A percentile compares a stretch with the other conserved stretches of the same genome.
Conservation (phyloP, 2,329 filamentous ascomycete genomes). For the Phyllosticta paracitricarpa region DNA sequence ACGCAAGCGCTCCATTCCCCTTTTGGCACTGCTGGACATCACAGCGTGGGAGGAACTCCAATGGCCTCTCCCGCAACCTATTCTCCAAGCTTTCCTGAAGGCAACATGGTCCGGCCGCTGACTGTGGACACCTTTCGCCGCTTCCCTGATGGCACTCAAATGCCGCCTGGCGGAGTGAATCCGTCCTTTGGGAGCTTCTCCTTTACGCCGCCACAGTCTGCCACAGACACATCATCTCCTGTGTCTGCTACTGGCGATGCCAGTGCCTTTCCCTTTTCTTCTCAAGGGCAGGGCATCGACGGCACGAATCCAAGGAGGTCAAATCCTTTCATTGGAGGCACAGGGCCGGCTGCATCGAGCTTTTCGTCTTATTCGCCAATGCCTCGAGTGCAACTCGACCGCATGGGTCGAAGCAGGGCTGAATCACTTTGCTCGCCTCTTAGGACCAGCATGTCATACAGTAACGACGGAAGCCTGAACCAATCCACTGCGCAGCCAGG, state of each 20-base stretch:
- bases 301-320: slow-evolving; percentile 28
- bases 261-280: slow-evolving; percentile 31
- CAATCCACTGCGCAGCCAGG: background rate
- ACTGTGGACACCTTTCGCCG: slow-evolving; percentile 59
- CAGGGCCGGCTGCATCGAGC: background rate
- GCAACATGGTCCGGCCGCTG: slow-evolving; percentile 56
- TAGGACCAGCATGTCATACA: slow-evolving; percentile 38
- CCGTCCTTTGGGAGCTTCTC: slow-evolving; percentile 58
- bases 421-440: slow-evolving; percentile 36
- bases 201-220: slow-evolving; percentile 47
- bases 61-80: slow-evolving; percentile 36
- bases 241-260: slow-evolving; percentile 31
- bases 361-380: slow-evolving; percentile 25
- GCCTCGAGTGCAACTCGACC: slow-evolving; percentile 33
- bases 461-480: slow-evolving; percentile 13
- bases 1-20: slow-evolving; percentile 48
- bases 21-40: slow-evolving; percentile 32
- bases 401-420: slow-evolving; percentile 32
- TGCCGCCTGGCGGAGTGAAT: slow-evolving; percentile 57
- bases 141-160: slow-evolving; percentile 52
- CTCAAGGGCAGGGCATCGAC: slow-evolving; percentile 25
- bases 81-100: slow-evolving; percentile 32
- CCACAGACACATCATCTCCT: slow-evolving; percentile 37
- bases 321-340: slow-evolving; percentile 26
- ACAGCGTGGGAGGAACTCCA: slow-evolving; percentile 35